Base-by-base conservation (phyloP, 371 early-diverging fungal species). In the Mucor mucedo region DNA sequence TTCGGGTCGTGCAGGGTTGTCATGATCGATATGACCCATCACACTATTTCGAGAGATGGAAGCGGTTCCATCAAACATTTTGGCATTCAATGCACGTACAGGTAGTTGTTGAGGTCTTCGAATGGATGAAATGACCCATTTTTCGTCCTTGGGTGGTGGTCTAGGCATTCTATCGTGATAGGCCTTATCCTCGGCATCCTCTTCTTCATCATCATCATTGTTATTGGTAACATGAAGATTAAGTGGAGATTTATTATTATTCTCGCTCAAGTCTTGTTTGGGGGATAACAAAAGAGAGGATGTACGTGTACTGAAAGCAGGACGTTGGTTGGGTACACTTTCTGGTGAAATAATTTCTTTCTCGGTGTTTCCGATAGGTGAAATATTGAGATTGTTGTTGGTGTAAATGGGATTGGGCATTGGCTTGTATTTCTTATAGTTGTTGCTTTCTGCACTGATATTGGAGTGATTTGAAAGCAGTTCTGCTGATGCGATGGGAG, bases 101-200 rank as follows among this genome's bases (percentile, higher is more conserved):
- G 82, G 79, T 27, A 81, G 58, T 47, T 75, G 75, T n/a, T 78
- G 79, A 21, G 82, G 79, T 56, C 77, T 69, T 16, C 82, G 75
- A 48, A 78, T 75, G 5, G 79, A 78, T 4, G 79, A 78, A 61
- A 81, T 81, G 2, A 81, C 70, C 82, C 82, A 81, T 70, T 78
- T 81, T 47, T 81, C 82, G 47, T 74, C 77, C 44, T 73, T 76
- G 14, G 82, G 72, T 10, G 77, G 76, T 8, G 69, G 66, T 38
- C 63, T 33, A 48, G 73, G 73, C 33, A 66, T 66, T 39, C 47
- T 27, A 8, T 41, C 57, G 10, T 62, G 57, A 16, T 62, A 62
- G 35, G 57, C 57, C 28, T 54, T 49, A 13, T 62, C 66, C 9
- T 68, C 68, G 0, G 62, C 68, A 13, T 63, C 69, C 9, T 68